Percentiles rank a stretch among this genome's conserved stretches.
Conservation (phyloP, 192 early-diverging fungal species). For the Glomus cerebriforme region DNA sequence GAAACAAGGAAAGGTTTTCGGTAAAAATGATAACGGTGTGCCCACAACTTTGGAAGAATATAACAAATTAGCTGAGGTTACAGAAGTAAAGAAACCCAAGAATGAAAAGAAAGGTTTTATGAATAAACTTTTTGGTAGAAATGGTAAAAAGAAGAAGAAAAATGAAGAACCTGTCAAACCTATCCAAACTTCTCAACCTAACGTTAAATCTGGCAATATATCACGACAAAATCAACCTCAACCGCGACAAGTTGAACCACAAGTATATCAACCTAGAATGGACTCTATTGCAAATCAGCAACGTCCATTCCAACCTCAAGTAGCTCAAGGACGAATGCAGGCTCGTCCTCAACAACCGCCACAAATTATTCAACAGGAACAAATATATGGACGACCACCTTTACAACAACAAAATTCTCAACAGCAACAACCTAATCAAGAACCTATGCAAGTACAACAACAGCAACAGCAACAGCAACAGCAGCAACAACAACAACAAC, state of each 20-base stretch:
- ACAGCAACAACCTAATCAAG: neutral
- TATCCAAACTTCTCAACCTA: neutral
- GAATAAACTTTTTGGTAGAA: slow-evolving; percentile 23
- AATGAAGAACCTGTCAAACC: neutral
- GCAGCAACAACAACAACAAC: neutral
- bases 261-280: neutral
- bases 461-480: neutral
- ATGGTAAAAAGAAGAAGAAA: slow-evolving; percentile 7
- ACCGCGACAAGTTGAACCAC: neutral
- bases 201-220: neutral
- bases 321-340: neutral
- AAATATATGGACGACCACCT: neutral
- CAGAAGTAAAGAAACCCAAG: slow-evolving; percentile 38
- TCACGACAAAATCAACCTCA: neutral
- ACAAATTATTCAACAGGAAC: neutral
- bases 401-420: neutral
- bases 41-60: slow-evolving; percentile 6
- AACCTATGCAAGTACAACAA: neutral
- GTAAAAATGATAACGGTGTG: neutral
- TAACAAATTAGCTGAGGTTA: slow-evolving; percentile 27
- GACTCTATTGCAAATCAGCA: neutral
- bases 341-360: neutral
- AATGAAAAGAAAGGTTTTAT: slow-evolving; percentile 27
- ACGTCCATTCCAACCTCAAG: neutral
- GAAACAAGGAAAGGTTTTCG: slow-evolving; percentile 28